Conservation (phyloP, 2,329 filamentous ascomycete species). For the Cladosporium sp. region DNA sequence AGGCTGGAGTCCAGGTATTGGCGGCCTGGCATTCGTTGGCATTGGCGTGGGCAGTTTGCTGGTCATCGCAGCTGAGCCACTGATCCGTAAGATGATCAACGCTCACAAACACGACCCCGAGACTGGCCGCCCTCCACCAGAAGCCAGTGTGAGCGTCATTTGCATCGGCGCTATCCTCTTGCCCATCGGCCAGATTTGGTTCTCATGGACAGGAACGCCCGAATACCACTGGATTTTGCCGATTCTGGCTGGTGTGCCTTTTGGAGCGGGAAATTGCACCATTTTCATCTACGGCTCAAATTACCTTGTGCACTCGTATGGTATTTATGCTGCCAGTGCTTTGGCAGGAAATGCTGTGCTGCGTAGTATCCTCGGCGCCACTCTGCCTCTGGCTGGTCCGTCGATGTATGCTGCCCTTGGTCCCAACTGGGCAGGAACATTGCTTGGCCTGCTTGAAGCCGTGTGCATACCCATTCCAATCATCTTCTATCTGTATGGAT, state of each 20-base stretch:
- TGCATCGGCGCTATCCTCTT: constrained; percentile 73
- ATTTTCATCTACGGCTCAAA: constrained; percentile 82
- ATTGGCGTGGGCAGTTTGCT: constrained; percentile 60
- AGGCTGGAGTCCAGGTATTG: constrained; percentile 72
- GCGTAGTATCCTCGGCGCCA: constrained; percentile 72
- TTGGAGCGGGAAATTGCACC: constrained; percentile 72
- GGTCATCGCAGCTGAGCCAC: constrained; percentile 59
- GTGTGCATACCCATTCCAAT: constrained; percentile 76
- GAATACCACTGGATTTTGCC: constrained; percentile 81
- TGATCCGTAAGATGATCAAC: constrained; percentile 77
- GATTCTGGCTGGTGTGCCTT: constrained; percentile 75
- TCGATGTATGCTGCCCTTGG: constrained; percentile 69
- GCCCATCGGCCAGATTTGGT: constrained; percentile 78
- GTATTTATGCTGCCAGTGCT: constrained; percentile 78
- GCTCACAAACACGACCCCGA: constrained; percentile 70
- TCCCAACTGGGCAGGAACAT: constrained; percentile 75
- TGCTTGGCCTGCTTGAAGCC: constrained; percentile 72
- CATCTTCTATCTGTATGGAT: constrained; percentile 64
- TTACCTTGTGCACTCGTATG: constrained; percentile 76
- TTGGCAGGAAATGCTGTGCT: constrained; percentile 78
- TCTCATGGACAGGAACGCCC: constrained; percentile 84
- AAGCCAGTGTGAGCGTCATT: constrained; percentile 78
- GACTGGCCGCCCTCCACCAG: constrained; percentile 72
- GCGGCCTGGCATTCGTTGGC: constrained; percentile 77
- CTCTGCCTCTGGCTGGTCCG: constrained; percentile 72